Conservation (phyloP, 441 rosid species). For the Adansonia grandidieri region DNA sequence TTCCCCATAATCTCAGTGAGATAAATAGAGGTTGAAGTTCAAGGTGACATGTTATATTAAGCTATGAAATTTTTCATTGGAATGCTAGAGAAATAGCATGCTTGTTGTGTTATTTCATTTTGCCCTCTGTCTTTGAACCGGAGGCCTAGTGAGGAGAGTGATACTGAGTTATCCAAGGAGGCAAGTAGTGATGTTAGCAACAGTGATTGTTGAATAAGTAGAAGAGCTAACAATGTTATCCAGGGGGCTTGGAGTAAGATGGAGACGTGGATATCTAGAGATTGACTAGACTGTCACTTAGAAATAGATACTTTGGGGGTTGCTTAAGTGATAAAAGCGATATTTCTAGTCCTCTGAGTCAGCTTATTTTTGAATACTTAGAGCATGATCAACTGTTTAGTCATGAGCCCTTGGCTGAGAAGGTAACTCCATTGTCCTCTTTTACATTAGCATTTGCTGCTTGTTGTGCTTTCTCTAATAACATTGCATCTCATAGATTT, state of each 20-base stretch:
- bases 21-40: background rate
- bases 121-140: slow-evolving; percentile 39
- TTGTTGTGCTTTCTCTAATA: background rate
- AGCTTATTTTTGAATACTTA: slow-evolving; percentile 37
- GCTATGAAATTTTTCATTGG: background rate
- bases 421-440: slow-evolving; percentile 52
- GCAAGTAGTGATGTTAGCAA: slow-evolving; percentile 73
- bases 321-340: slow-evolving; percentile 80
- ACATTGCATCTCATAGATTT: slow-evolving; percentile 49
- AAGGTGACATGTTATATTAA: background rate
- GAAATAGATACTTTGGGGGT: slow-evolving; percentile 49
- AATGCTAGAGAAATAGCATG: background rate
- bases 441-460: background rate
- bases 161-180: slow-evolving; percentile 55
- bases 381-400: slow-evolving; percentile 66
- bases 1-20: background rate
- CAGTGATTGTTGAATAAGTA: slow-evolving; percentile 50
- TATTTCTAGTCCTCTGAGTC: background rate
- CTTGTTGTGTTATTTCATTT: slow-evolving; percentile 19
- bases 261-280: slow-evolving; percentile 46
- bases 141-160: slow-evolving; percentile 80
- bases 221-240: slow-evolving; percentile 42
- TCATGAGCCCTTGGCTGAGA: slow-evolving; percentile 80
- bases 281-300: slow-evolving; percentile 54
- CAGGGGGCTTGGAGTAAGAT: slow-evolving; percentile 39